Evolutionary conservation across 129 eudicot genomes (phyloP), one percentile per base, ranked within the genome.

Genomic region (Ambrosia trifida): DNA sequence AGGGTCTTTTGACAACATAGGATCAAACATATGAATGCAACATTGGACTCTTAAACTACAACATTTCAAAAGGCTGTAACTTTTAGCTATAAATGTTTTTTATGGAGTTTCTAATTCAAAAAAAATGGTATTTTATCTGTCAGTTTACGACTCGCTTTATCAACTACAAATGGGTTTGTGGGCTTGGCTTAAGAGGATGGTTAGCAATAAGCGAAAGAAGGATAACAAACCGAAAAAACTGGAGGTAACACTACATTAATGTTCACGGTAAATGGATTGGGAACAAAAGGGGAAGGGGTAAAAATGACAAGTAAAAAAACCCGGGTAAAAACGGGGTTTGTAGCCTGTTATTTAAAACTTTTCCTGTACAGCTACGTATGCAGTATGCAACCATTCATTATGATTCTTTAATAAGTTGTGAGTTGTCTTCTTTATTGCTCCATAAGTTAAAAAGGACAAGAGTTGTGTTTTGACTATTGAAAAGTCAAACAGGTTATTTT

Each of bases 171-270:
- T 80, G 84, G 80, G 84, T 64, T 31, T 72, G 40, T 74, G 85
- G 74, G 36, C 52, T 70, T 85, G 89, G 81, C 67, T 78, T 32
- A 85, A 78, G 78, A 30, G 11, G 30, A 51, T 78, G 20, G 11
- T 82, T 51, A 36, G 77, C 64, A 67, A 66, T 74, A 78, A 68
- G 80, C 72, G 57, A 58, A 65, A 66, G 58, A 84, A 84, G 66
- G 49, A 43, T 8, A 51, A 20, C 17, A 74, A 78, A 56, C 18
- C 51, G n/a, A 67, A 75, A 74, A 81, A 78, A 72, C 45, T 54
- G 2, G 74, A 78, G 84, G 89, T 81, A 73, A 17, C 17, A 0
- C 66, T 13, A 16, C 35, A 56, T 19, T n/a, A n/a, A n/a, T 24
- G 16, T 49, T n/a, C 6, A 49, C 19, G 8, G 14, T 18, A 49